Evolutionary conservation across 2,329 filamentous ascomycete genomes (phyloP).

Genomic region (Cyphellophora attinorum): DNA sequence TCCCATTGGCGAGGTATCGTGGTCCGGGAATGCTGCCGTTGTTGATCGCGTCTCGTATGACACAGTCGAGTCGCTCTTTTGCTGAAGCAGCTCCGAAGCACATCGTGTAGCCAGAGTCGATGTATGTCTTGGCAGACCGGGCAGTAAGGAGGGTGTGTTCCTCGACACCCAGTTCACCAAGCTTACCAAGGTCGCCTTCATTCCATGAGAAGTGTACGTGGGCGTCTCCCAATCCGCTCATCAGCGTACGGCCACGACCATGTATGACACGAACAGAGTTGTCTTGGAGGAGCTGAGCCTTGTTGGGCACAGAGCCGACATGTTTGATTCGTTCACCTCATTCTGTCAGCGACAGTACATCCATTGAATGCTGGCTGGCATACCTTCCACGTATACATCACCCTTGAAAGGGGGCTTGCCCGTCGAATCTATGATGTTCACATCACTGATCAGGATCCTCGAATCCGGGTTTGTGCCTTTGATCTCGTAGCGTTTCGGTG

Average conservation of each 20-base stretch:
- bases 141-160: slow-evolving; percentile 39
- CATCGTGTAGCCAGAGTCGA: slow-evolving; percentile 44
- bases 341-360: slow-evolving; percentile 1
- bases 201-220: slow-evolving; percentile 44
- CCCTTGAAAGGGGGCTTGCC: slow-evolving; percentile 28
- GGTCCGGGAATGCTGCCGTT: slow-evolving; percentile 39
- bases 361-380: background rate
- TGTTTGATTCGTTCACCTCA: slow-evolving; percentile 24
- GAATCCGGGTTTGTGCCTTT: slow-evolving; percentile 24
- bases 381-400: slow-evolving; percentile 31
- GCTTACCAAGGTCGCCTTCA: slow-evolving; percentile 29
- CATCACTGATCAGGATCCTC: slow-evolving; percentile 27
- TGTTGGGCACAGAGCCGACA: slow-evolving; percentile 25
- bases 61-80: slow-evolving; percentile 36
- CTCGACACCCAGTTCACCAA: slow-evolving; percentile 36
- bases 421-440: slow-evolving; percentile 32
- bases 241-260: slow-evolving; percentile 35
- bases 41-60: slow-evolving; percentile 41
- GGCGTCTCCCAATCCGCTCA: slow-evolving; percentile 41
- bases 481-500: slow-evolving; percentile 22
- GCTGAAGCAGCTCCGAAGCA: slow-evolving; percentile 40
- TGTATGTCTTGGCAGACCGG: slow-evolving; percentile 32
- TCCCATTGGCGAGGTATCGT: slow-evolving; percentile 38
- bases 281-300: slow-evolving; percentile 21
- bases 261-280: slow-evolving; percentile 27